phyloP scores from a whole-genome alignment of 2,329 filamentous ascomycete genomes.

The Aspergillus quadricinctus region DNA sequence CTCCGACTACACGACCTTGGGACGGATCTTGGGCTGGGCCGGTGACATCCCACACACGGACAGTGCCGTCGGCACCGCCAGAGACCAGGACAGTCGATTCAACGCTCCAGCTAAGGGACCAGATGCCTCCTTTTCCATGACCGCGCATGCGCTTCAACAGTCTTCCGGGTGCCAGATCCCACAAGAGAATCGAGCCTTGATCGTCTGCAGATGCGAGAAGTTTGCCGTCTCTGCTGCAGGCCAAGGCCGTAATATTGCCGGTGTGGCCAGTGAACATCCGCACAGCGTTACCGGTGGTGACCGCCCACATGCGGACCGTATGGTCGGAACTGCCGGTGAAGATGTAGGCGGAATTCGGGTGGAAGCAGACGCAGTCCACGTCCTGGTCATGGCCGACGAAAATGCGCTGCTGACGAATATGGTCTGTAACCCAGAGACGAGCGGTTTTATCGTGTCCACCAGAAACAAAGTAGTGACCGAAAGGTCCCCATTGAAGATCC shows the following conservation, averaged over 20 bases:
- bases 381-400: slow-evolving; percentile 90
- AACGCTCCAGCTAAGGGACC: slow-evolving; percentile 87
- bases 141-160: slow-evolving; percentile 90
- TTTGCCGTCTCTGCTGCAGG: slow-evolving; percentile 83
- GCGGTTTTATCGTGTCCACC: slow-evolving; percentile 86
- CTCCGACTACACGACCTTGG: slow-evolving; percentile 50
- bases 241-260: slow-evolving; percentile 77
- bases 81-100: slow-evolving; percentile 89
- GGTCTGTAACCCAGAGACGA: slow-evolving; percentile 87
- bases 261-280: slow-evolving; percentile 89
- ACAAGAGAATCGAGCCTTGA: slow-evolving; percentile 85
- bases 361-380: slow-evolving; percentile 89
- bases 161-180: slow-evolving; percentile 84
- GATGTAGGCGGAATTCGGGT: slow-evolving; percentile 88
- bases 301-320: slow-evolving; percentile 94
- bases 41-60: slow-evolving; percentile 89
- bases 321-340: slow-evolving; percentile 93
- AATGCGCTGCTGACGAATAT: slow-evolving; percentile 81
- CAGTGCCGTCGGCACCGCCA: slow-evolving; percentile 85
- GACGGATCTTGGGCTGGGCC: slow-evolving; percentile 59
- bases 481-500: slow-evolving; percentile 84
- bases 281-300: slow-evolving; percentile 81
- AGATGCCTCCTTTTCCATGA: slow-evolving; percentile 89
- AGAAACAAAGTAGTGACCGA: slow-evolving; percentile 90
- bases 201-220: slow-evolving; percentile 87